A percentile compares a stretch with the other conserved stretches of the same genome.
These are phyloP conservation scores for Diutina pseudorugosa DNA, from an alignment of 1,139 yeast genomes.

Conservation along the genomic window DNA sequence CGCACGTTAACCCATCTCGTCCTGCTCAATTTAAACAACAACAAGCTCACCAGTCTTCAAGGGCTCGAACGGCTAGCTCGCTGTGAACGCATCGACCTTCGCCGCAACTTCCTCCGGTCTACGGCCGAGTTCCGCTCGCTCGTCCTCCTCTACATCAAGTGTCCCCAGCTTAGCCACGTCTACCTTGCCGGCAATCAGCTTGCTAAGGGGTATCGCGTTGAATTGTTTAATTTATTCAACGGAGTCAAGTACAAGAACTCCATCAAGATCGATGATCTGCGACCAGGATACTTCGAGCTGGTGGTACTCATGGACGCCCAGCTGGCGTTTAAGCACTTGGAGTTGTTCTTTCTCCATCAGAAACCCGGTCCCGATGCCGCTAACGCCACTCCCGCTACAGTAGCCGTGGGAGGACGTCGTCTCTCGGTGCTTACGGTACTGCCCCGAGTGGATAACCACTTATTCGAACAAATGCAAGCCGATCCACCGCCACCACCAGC, in stretches of 20 bases:
- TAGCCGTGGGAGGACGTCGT: background rate
- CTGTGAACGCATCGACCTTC: conserved; percentile 44
- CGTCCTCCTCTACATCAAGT: conserved; percentile 22
- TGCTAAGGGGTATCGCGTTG: conserved; percentile 34
- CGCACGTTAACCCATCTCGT: conserved; percentile 27
- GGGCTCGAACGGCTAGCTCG: conserved; percentile 36
- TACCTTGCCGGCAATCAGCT: conserved; percentile 31
- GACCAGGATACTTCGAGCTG: conserved; percentile 54
- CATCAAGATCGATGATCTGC: conserved; percentile 46
- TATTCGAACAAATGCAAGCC: conserved; percentile 1
- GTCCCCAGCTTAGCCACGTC: conserved; percentile 20
- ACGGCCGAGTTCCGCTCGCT: conserved; percentile 23
- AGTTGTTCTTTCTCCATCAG: conserved; percentile 16
- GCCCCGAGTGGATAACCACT: conserved; percentile 1
- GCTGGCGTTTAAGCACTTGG: conserved; percentile 29
- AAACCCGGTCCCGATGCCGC: background rate
- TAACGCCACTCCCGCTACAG: background rate
- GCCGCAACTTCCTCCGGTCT: conserved; percentile 36
- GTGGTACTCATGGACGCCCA: conserved; percentile 41
- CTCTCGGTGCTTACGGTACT: conserved; percentile 1
- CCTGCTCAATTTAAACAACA: conserved; percentile 44
- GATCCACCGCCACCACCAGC: background rate
- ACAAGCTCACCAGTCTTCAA: conserved; percentile 29
- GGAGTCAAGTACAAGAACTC: conserved; percentile 32
- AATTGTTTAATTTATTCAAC: conserved; percentile 40